Conservation (phyloP, 1,139 yeast species). For the Zygosaccharomyces pseudobailii region DNA sequence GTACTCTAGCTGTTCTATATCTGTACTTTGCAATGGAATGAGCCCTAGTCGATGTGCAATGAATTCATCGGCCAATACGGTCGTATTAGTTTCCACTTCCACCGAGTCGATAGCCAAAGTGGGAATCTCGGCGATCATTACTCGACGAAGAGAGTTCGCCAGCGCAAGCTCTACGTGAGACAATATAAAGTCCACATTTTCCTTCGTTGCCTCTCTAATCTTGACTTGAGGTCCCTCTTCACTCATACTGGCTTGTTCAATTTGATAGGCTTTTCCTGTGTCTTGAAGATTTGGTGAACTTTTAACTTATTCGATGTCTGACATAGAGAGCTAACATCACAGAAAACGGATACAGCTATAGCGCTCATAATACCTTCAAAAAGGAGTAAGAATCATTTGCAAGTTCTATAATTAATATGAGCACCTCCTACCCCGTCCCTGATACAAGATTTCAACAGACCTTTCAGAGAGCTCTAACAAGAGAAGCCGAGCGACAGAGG, state of each 20-base stretch:
- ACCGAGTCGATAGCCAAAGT: slow-evolving; percentile 94
- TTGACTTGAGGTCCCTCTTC: slow-evolving; percentile 74
- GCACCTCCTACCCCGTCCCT: slow-evolving; percentile 40
- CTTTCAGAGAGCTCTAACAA: slow-evolving; percentile 46
- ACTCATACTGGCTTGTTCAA: slow-evolving; percentile 25
- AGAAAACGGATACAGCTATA: not conserved
- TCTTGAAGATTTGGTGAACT: not conserved
- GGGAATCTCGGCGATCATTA: slow-evolving; percentile 94
- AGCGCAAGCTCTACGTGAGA: slow-evolving; percentile 83
- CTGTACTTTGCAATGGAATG: slow-evolving; percentile 80
- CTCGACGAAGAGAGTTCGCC: slow-evolving; percentile 88
- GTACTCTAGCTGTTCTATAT: slow-evolving; percentile 73
- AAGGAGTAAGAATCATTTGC: not conserved
- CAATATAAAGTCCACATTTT: slow-evolving; percentile 84
- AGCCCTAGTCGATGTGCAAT: slow-evolving; percentile 89
- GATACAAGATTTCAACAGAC: slow-evolving; percentile 63
- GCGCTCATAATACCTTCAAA: not conserved
- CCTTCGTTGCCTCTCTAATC: slow-evolving; percentile 78
- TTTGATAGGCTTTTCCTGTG: not conserved
- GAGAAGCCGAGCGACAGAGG: slow-evolving; percentile 23
- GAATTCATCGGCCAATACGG: slow-evolving; percentile 95
- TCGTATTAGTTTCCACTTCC: slow-evolving; percentile 87
- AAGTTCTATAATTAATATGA: slow-evolving; percentile 5
- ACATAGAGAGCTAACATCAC: not conserved
- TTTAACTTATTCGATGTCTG: not conserved